These are phyloP conservation scores for Raffaelea albimanens DNA, from an alignment of 2,329 filamentous ascomycete species.

Conservation along the genomic window DNA sequence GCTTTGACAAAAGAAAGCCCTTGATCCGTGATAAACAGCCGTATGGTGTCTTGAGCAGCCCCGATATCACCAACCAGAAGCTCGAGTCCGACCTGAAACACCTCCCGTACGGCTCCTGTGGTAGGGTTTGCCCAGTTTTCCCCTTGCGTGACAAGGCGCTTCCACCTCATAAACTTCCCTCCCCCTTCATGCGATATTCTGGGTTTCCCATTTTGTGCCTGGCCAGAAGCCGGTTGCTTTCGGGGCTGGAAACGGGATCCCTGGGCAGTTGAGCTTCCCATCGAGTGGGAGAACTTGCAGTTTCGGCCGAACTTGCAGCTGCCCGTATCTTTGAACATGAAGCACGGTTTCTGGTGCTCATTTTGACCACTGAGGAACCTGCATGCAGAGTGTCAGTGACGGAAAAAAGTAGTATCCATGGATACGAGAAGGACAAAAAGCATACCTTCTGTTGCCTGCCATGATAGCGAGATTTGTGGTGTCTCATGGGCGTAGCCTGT, in stretches of 20 bases:
- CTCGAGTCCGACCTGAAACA: neutral
- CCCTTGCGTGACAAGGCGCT: neutral
- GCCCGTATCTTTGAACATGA: neutral
- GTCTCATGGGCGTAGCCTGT: neutral
- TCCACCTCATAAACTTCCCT: neutral
- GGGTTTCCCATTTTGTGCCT: neutral
- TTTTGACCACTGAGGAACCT: neutral
- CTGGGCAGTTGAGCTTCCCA: neutral
- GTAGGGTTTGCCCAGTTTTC: neutral
- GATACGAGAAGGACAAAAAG: neutral
- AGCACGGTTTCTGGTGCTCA: neutral
- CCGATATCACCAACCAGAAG: neutral
- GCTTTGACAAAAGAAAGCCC: neutral
- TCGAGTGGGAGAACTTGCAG: neutral
- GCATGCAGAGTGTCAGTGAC: no score
- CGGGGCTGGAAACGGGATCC: no score
- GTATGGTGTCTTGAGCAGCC: neutral
- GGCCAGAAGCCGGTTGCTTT: neutral
- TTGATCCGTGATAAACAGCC: neutral
- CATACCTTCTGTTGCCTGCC: neutral
- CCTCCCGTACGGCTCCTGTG: neutral
- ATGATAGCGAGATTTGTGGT: neutral
- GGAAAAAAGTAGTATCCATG: no score
- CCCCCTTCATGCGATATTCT: no score
- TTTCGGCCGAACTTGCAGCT: neutral